Base-by-base conservation (phyloP, 2,329 filamentous ascomycete genomes). In the Penicillium sp. region DNA sequence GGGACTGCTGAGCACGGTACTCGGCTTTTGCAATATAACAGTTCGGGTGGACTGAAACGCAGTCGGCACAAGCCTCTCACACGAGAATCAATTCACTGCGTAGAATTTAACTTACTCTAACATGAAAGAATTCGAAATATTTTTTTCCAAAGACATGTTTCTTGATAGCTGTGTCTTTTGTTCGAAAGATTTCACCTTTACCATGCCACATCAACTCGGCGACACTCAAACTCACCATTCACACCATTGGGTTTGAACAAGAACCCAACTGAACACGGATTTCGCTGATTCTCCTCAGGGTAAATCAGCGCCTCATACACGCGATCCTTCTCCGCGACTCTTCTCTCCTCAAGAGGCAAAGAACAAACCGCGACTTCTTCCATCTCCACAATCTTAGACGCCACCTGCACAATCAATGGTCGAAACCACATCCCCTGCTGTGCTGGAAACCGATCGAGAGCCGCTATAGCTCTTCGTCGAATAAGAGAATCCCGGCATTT, bases 401-500 rank as follows among this genome's bases (percentile, higher is more conserved):
- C 61, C 13, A 61, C 54, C 10, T 53, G 52, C 4, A 49, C 40
- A 16, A 63, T 53, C 2, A 58, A 38, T 11, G 43, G 46, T n/a
- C 59, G 57, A 28, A 61, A 26, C 68, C 68, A 70, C 30, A 66
- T 49, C 0, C 68, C 65, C 45, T 70, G 65, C 19, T 48, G 40
- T 14, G 51, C 61, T 0, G 65, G 63, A 46, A 62, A 64, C 1
- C 57, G 26, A 1, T 35, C 16, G 5, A 68, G 43, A 7, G 60
- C 43, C 1, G 53, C 22, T 4, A 78, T 69, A 1, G 75, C 76
- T 37, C 71, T 65, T 8, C 72, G 68, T 40, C 75, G 66, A n/a
- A 76, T 58, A 0, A 62, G 35, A 16, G 69, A 65, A 51, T 77
- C 62, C 14, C 73, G 70, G 56, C 75, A 77, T 46, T 73, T 75